Evolutionary conservation across 129 eudicot species (phyloP).

Genomic region (Artemisia argyi): DNA sequence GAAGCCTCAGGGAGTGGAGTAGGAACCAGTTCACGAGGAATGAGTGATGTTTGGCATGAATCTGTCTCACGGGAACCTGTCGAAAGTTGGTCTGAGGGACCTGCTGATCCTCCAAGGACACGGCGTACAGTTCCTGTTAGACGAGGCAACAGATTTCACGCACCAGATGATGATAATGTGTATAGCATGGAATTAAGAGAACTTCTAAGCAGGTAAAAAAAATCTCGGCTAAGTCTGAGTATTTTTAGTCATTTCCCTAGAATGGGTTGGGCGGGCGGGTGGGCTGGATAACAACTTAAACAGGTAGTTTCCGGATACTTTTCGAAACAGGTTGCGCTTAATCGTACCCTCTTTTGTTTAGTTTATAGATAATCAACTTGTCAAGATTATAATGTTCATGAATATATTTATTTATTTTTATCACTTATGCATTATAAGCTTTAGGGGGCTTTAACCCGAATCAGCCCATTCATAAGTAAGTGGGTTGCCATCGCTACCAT

Average conservation of each 20-base stretch:
- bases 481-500: background rate
- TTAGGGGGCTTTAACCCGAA: no score
- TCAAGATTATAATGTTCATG: no score
- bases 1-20: slow-evolving; percentile 45
- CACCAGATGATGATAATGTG: slow-evolving; percentile 94
- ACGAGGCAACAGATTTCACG: slow-evolving; percentile 78
- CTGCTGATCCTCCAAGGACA: slow-evolving; percentile 68
- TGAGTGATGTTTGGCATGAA: slow-evolving; percentile 54
- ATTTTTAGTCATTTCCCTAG: background rate
- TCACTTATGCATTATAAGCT: no score
- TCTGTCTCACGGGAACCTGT: slow-evolving; percentile 49
- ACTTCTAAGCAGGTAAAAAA: slow-evolving; percentile 81
- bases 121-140: slow-evolving; percentile 60
- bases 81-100: slow-evolving; percentile 64
- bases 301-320: no score
- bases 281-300: no score
- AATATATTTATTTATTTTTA: no score
- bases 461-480: no score
- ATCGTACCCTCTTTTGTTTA: no score
- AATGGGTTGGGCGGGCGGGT: no score
- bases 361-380: no score
- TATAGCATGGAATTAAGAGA: slow-evolving; percentile 99
- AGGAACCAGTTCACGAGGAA: slow-evolving; percentile 38
- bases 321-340: no score
- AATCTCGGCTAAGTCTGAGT: background rate